Evolutionary conservation across 441 rosid genomes (phyloP).

Genomic region (Pelargonium exstipulatum): DNA sequence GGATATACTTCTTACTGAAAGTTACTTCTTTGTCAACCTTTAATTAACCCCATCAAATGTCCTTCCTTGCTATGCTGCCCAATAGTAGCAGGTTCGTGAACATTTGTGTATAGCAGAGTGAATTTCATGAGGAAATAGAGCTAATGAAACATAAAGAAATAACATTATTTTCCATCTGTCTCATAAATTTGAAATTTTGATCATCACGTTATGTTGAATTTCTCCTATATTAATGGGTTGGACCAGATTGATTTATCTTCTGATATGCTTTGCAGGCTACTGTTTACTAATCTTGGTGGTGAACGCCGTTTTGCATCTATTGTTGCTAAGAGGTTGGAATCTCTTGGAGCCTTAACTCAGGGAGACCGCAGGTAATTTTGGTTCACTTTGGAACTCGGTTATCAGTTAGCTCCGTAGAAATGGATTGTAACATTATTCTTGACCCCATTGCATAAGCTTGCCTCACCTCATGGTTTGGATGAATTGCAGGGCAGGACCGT

Average conservation of each 20-base stretch:
- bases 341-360: constrained; percentile 96
- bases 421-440: constrained; percentile 1
- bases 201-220: background rate
- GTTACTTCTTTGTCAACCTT: background rate
- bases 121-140: background rate
- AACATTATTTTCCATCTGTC: background rate
- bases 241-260: constrained; percentile 8
- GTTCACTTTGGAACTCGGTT: constrained; percentile 6
- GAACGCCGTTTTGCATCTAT: constrained; percentile 99
- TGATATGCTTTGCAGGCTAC: constrained; percentile 44
- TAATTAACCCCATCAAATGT: background rate
- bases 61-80: background rate
- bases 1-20: background rate
- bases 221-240: constrained; percentile 4
- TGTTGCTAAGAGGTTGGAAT: constrained; percentile 94
- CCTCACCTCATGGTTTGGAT: constrained; percentile 27
- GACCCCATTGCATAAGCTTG: constrained; percentile 10
- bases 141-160: background rate
- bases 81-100: background rate
- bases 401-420: background rate
- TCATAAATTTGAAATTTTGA: background rate
- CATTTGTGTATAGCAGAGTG: background rate
- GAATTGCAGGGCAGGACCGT: constrained; percentile 80
- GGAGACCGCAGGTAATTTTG: constrained; percentile 87
- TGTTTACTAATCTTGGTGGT: constrained; percentile 94